Conservation (phyloP, 768 basidiomycete species). For the Dentipellis fragilis region DNA sequence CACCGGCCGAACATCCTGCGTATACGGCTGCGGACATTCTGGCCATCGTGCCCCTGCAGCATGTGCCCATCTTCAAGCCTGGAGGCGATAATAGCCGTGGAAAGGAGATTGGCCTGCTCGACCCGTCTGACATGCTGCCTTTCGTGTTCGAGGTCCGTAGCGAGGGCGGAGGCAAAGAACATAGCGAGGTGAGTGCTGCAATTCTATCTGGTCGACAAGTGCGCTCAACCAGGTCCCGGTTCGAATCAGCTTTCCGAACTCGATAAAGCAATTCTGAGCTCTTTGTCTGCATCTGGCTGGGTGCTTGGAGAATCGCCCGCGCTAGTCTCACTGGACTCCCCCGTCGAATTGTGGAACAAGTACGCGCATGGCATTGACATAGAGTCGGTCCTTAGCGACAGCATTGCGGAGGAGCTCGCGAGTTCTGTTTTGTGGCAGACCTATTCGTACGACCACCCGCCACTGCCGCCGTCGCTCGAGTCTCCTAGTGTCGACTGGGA, state of each 20-base stretch:
- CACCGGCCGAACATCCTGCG: slow-evolving; percentile 3
- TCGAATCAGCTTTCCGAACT: neutral
- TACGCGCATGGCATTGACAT: slow-evolving; percentile 29
- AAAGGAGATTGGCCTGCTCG: slow-evolving; percentile 38
- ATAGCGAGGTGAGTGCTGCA: neutral
- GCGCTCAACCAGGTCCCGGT: neutral
- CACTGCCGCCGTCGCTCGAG: slow-evolving; percentile 30
- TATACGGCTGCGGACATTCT: slow-evolving; percentile 30
- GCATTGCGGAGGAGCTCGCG: slow-evolving; percentile 37
- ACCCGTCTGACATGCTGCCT: slow-evolving; percentile 46
- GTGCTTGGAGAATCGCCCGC: neutral
- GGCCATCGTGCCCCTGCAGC: slow-evolving; percentile 35
- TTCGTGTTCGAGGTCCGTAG: slow-evolving; percentile 25
- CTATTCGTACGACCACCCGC: slow-evolving; percentile 41
- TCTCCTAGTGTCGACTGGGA: slow-evolving; percentile 50
- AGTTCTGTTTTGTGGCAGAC: slow-evolving; percentile 47
- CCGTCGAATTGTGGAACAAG: slow-evolving; percentile 33
- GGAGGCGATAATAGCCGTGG: slow-evolving; percentile 21
- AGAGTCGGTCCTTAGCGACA: slow-evolving; percentile 23
- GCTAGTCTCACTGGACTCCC: slow-evolving; percentile 3
- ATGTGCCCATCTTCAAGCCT: slow-evolving; percentile 37
- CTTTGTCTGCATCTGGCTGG: slow-evolving; percentile 1
- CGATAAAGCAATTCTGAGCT: neutral
- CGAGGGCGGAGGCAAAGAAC: slow-evolving; percentile 16
- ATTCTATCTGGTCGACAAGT: neutral